Evolutionary conservation across 2,329 filamentous ascomycete species (phyloP).

Genomic region (Dothistroma pini): DNA sequence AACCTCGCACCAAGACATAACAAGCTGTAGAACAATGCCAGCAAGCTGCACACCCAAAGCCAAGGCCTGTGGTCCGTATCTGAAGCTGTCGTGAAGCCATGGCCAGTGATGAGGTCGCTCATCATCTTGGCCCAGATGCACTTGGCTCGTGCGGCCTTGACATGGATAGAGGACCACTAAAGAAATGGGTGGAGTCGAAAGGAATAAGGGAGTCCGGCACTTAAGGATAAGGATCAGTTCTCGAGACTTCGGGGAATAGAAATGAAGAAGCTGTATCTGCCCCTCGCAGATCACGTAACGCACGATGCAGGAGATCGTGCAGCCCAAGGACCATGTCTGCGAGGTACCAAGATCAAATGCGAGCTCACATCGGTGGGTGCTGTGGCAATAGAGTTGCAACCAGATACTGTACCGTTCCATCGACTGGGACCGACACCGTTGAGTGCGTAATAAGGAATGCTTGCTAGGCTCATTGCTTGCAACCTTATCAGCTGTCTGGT

Average conservation of each 20-base stretch:
- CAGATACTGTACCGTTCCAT: background rate
- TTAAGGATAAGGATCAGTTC: background rate
- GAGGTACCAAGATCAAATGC: background rate
- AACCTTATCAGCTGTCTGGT: no score
- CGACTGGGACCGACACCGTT: background rate
- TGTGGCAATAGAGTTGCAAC: background rate
- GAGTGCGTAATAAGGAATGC: background rate
- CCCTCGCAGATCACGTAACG: background rate
- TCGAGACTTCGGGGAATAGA: background rate
- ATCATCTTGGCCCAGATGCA: constrained; percentile 10
- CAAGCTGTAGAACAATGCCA: constrained; percentile 23
- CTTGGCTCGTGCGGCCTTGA: background rate
- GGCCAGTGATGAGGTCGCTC: constrained; percentile 3
- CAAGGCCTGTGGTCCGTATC: constrained; percentile 20
- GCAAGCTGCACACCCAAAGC: constrained; percentile 21
- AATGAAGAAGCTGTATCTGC: background rate
- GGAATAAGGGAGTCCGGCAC: background rate
- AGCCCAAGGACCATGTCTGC: background rate
- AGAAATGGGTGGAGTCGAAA: background rate
- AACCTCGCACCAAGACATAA: constrained; percentile 21
- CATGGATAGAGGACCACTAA: background rate
- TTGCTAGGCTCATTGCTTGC: background rate
- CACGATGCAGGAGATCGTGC: constrained; percentile 7
- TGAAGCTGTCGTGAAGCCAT: constrained; percentile 18
- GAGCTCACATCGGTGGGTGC: background rate